A percentile compares a stretch with the other conserved stretches of the same genome.
phyloP scores from a whole-genome alignment of 2,329 filamentous ascomycete genomes.

The Coniella lustricola region DNA sequence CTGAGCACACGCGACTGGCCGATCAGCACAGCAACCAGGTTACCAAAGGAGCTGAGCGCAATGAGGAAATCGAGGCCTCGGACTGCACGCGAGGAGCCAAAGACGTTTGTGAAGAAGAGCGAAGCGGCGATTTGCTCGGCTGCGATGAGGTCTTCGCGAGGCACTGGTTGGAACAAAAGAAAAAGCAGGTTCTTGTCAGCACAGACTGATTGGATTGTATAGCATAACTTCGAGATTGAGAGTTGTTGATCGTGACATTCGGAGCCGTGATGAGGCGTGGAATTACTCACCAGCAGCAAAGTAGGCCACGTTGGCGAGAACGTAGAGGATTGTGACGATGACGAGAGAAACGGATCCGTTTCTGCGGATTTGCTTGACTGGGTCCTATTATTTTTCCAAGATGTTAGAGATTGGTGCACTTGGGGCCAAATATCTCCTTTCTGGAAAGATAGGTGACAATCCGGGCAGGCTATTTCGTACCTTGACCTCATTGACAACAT shows the following conservation, averaged over 20 bases:
- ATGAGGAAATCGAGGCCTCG: conserved; percentile 51
- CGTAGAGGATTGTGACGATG: conserved; percentile 46
- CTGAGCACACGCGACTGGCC: conserved; percentile 50
- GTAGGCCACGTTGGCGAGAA: conserved; percentile 53
- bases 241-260: too few relatives aligned
- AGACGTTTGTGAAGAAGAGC: conserved; percentile 52
- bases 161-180: conserved; percentile 25
- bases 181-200: neutral
- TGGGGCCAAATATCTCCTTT: too few relatives aligned
- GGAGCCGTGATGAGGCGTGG: neutral
- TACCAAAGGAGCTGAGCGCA: conserved; percentile 50
- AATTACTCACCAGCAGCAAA: conserved; percentile 37
- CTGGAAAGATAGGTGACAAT: neutral
- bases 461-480: neutral
- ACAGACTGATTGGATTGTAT: too few relatives aligned
- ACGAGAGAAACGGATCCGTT: conserved; percentile 42
- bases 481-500: conserved; percentile 53
- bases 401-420: too few relatives aligned
- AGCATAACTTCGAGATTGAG: too few relatives aligned
- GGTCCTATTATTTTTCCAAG: conserved; percentile 35
- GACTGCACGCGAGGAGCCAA: conserved; percentile 38
- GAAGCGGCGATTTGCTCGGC: conserved; percentile 47
- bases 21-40: conserved; percentile 47
- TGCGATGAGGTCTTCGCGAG: conserved; percentile 42
- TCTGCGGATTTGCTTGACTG: conserved; percentile 46